These are phyloP conservation scores for Lentinula boryana DNA, from an alignment of 768 basidiomycete species.

Conservation along the genomic window DNA sequence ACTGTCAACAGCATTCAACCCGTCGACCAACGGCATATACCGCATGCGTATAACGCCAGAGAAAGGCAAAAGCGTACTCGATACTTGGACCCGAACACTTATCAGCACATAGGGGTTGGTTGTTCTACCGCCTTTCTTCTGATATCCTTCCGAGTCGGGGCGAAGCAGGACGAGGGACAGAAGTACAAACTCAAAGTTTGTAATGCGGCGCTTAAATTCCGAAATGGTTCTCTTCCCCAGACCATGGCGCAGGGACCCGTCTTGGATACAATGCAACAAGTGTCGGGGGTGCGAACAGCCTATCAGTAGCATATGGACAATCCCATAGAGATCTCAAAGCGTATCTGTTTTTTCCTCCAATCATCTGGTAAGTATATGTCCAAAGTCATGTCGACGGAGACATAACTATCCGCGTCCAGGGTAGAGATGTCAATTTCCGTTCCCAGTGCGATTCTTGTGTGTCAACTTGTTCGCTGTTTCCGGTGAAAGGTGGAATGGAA, in stretches of 20 bases:
- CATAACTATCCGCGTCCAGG: background rate
- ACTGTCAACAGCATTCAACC: background rate
- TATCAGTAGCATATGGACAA: no score
- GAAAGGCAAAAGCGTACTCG: background rate
- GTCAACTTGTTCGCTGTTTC: background rate
- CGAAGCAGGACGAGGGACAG: background rate
- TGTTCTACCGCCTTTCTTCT: background rate
- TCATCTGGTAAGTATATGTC: background rate
- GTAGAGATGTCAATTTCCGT: background rate
- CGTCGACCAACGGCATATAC: background rate
- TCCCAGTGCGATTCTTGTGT: background rate
- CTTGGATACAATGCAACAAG: no score
- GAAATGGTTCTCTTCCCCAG: background rate
- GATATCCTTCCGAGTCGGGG: no score
- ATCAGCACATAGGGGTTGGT: background rate
- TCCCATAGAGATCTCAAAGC: no score
- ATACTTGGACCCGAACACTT: background rate
- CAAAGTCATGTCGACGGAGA: background rate
- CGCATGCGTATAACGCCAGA: no score
- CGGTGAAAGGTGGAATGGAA: background rate
- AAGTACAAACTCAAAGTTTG: no score
- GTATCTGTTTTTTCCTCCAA: no score
- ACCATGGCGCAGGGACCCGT: no score
- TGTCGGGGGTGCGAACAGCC: no score
- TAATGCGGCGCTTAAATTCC: background rate